Base-by-base conservation (phyloP, 495 filamentous ascomycete genomes). In the Massariosphaeria phaeospora region DNA sequence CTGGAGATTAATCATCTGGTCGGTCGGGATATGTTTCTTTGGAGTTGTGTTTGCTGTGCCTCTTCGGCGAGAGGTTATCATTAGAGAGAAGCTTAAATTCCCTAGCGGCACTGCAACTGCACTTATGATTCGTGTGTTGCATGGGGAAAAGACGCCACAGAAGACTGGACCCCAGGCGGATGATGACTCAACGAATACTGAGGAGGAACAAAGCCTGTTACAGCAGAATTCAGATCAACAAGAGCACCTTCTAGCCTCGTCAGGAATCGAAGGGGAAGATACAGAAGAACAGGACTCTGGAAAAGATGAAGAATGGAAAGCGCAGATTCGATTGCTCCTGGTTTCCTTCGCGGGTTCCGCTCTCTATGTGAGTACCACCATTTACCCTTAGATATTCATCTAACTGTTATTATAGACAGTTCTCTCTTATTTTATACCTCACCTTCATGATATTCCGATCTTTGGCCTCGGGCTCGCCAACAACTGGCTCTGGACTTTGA, bases 11-110 rank as follows among this genome's bases (percentile, higher is more conserved):
- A 83, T 93, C 15, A 66, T 96, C 0, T 97, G 94, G 93, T 83
- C 85, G 34, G 63, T 97, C 52, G 93, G 93, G 0, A 79, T 97
- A 30, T 95, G 88, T 60, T 86, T 96, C 56, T 99, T 97, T 64
- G 93, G 93, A 0, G 93, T 96, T 0, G 86, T 97, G 2, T 96
- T 98, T 73, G 93, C 90, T 0, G 93, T 97, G 0, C 93, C 93
- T 0, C 64, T 86, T 48, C 72, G 91, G 47, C 85, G 81, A 55
- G 88, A 97, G 72, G 91, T 97, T 17, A 89, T 99, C 42, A 86
- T 97, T 21, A 70, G 84, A 56, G 93, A 99, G 73, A 86, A 89
- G 66, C 69, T 99, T 45, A 90, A 85, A 57, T 99, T 99, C 65
- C 93, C 93, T 0, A 91, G 84, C 59, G 93, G 93, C 2, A 96